Base-by-base conservation (phyloP, 176 grass and related monocot genomes). In the Tuctoria greenei region DNA sequence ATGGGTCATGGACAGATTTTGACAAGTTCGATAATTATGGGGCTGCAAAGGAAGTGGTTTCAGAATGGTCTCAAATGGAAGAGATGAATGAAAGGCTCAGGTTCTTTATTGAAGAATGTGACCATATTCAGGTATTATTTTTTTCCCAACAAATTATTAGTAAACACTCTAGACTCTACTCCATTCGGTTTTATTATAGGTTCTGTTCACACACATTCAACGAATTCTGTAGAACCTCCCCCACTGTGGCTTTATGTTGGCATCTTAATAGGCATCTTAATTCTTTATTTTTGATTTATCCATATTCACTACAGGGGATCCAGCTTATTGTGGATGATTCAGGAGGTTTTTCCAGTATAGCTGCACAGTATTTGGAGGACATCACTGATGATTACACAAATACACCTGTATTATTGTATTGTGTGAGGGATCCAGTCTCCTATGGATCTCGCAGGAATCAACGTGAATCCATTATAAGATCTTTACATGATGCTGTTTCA, bases 21-120 rank as follows among this genome's bases (percentile, higher is more conserved):
- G 73, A 95, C 52, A 99, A 78, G 75, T 95, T 99, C 44, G 71
- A 99, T 57, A 82, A 95, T 72, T 86, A 90, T 77, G 91, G 91
- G 43, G 70, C 61, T 64, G 92, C 85, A 76, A 88, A 64, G 83
- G 87, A 95, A 77, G 84, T 99, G 72, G 71, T 95, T 74, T 84
- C 92, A 60, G 95, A 85, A 61, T 86, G 89, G 67, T 88, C 80
- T 35, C 95, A 83, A 65, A 70, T 92, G 73, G 95, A 99, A 74
- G 95, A 99, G 65, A 90, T 99, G 79, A 99, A 85, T 86, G 95
- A 99, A 50, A 82, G 89, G 73, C 85, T 95, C 43, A 88, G 95
- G 23, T 99, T 95, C 67, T 95, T 99, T 84, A 38, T 95, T 67
- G 95, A 99, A 92, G 95, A 95, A 90, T 99, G 95, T 4, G 92